A percentile compares a stretch with the other conserved stretches of the same genome.
These are phyloP conservation scores for Arthrobotrys megalospora DNA, from an alignment of 2,329 filamentous ascomycete genomes.

Conservation along the genomic window DNA sequence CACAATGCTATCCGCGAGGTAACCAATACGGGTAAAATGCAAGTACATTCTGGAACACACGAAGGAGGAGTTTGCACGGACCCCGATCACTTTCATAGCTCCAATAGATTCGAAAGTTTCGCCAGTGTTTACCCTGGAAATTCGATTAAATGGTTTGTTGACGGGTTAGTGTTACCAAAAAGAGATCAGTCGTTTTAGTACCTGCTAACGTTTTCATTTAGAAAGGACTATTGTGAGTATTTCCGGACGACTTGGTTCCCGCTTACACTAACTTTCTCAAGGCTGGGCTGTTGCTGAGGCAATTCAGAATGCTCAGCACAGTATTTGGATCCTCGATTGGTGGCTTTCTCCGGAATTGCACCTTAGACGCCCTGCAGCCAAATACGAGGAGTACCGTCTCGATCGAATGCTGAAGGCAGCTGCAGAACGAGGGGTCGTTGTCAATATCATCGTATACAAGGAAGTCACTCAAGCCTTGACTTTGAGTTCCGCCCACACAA, in stretches of 20 bases:
- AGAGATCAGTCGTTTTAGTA: neutral
- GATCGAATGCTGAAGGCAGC: constrained; percentile 86
- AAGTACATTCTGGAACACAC: constrained; percentile 67
- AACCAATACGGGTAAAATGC: constrained; percentile 19
- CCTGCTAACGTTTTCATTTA: constrained; percentile 17
- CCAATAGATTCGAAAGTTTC: constrained; percentile 77
- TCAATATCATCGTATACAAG: constrained; percentile 93
- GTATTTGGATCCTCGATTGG: constrained; percentile 90
- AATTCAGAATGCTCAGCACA: constrained; percentile 81
- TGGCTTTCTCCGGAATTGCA: constrained; percentile 93
- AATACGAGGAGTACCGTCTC: constrained; percentile 84
- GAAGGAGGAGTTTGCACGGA: constrained; percentile 66
- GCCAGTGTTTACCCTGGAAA: constrained; percentile 80
- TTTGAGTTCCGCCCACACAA: constrained; percentile 75
- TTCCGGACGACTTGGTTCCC: neutral
- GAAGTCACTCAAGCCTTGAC: constrained; percentile 81
- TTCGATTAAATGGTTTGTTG: constrained; percentile 87
- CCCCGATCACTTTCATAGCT: constrained; percentile 51
- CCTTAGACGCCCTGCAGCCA: constrained; percentile 82
- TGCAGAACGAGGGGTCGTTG: constrained; percentile 84
- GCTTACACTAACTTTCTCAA: constrained; percentile 21
- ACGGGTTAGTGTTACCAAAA: constrained; percentile 79
- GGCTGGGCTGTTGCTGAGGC: constrained; percentile 86
- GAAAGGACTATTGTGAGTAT: constrained; percentile 60
- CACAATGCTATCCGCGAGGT: constrained; percentile 51